Conservation (phyloP, 305 asterid genomes). For the Withania somnifera region DNA sequence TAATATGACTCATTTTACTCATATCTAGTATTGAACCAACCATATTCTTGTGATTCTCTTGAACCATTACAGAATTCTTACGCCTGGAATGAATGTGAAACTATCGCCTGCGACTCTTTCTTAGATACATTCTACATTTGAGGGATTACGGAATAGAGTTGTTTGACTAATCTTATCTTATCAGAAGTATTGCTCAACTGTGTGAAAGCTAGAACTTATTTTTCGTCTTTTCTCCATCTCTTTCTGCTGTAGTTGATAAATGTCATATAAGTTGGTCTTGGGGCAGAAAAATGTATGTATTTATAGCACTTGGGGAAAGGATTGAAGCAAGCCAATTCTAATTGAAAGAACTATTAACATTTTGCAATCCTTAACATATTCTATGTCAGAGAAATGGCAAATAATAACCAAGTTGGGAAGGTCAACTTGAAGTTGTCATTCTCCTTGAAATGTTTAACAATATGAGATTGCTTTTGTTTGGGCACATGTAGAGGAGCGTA, state of each 20-base stretch:
- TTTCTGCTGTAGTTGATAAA: neutral
- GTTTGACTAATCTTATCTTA: too few relatives aligned
- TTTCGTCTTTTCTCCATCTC: too few relatives aligned
- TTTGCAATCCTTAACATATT: neutral
- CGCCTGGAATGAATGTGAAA: too few relatives aligned
- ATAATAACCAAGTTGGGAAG: neutral
- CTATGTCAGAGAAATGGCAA: neutral
- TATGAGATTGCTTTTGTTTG: neutral
- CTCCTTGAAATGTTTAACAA: neutral
- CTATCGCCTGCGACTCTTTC: too few relatives aligned
- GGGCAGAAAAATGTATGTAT: neutral
- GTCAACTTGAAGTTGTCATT: neutral
- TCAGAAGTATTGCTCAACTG: too few relatives aligned
- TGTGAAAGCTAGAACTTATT: too few relatives aligned
- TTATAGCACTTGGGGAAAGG: neutral
- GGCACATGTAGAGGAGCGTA: neutral
- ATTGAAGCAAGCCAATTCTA: neutral
- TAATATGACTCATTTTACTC: too few relatives aligned
- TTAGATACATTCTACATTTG: too few relatives aligned
- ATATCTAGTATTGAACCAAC: too few relatives aligned
- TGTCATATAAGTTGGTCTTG: neutral
- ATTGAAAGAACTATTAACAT: neutral
- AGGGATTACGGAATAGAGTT: too few relatives aligned
- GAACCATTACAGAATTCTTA: too few relatives aligned
- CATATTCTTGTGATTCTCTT: too few relatives aligned